A percentile compares a stretch with the other conserved stretches of the same genome.
Conservation (phyloP, 179 eudicot species). For the Nepenthes alata region DNA sequence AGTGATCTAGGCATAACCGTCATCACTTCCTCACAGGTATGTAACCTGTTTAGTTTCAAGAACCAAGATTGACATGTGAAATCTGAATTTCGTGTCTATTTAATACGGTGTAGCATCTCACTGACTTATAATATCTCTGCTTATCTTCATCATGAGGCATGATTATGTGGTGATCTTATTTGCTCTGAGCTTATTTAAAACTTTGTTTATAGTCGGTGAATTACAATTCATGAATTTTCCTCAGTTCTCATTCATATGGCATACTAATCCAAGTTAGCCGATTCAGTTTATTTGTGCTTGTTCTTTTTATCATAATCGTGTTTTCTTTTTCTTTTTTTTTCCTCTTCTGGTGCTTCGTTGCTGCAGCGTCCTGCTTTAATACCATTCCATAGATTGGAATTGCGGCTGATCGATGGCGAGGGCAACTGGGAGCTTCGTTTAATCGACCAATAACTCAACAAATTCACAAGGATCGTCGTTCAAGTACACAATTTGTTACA, state of each 20-base stretch:
- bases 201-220: too few relatives aligned
- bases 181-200: too few relatives aligned
- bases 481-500: too few relatives aligned
- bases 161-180: too few relatives aligned
- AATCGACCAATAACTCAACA: conserved; percentile 30
- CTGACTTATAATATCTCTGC: too few relatives aligned
- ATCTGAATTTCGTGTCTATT: background rate
- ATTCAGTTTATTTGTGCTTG: background rate
- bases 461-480: background rate
- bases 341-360: conserved; percentile 4
- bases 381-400: conserved; percentile 72
- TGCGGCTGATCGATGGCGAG: conserved; percentile 81
- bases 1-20: conserved; percentile 61
- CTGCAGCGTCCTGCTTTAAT: conserved; percentile 88
- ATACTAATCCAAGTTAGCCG: too few relatives aligned
- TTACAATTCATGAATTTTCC: too few relatives aligned
- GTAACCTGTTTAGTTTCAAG: background rate
- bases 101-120: background rate
- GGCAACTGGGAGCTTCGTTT: conserved; percentile 92
- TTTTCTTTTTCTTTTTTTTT: background rate
- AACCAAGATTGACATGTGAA: background rate
- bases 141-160: too few relatives aligned
- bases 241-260: too few relatives aligned
- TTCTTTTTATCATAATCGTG: background rate
- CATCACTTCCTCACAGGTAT: conserved; percentile 88